Conservation (phyloP, 2,329 filamentous ascomycete genomes). For the Plectosphaerella plurivora region DNA sequence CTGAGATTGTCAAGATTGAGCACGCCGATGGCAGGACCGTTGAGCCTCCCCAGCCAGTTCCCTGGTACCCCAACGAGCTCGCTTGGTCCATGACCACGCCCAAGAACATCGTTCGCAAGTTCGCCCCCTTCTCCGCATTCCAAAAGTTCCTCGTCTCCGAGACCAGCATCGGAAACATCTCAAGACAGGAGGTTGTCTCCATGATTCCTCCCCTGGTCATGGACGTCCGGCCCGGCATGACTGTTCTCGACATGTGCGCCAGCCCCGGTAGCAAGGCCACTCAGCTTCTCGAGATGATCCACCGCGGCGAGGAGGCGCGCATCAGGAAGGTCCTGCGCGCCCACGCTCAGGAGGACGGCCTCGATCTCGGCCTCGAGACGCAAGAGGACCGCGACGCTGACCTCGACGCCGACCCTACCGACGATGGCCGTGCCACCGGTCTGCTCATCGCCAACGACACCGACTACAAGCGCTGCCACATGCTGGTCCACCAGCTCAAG, state of each 20-base stretch:
- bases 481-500: conserved; percentile 97
- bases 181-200: conserved; percentile 93
- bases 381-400: conserved; percentile 44
- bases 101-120: conserved; percentile 91
- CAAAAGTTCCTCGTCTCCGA: conserved; percentile 98
- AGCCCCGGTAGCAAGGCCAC: conserved; percentile 96
- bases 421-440: conserved; percentile 85
- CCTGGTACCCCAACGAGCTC: conserved; percentile 92
- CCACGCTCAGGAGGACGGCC: conserved; percentile 57
- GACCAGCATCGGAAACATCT: conserved; percentile 95
- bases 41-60: conserved; percentile 73
- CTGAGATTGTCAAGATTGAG: conserved; percentile 80
- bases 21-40: conserved; percentile 78
- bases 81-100: conserved; percentile 98
- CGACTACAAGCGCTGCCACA: conserved; percentile 94
- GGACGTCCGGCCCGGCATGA: conserved; percentile 87
- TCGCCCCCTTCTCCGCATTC: conserved; percentile 89
- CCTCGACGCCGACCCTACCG: conserved; percentile 56
- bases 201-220: conserved; percentile 97
- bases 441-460: conserved; percentile 93
- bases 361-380: conserved; percentile 43
- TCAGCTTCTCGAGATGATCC: conserved; percentile 91
- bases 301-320: conserved; percentile 84
- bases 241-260: conserved; percentile 91
- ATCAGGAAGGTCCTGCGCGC: conserved; percentile 67